phyloP scores from a whole-genome alignment of 139 green algal species.

The Prasinococcaceae sp. region DNA sequence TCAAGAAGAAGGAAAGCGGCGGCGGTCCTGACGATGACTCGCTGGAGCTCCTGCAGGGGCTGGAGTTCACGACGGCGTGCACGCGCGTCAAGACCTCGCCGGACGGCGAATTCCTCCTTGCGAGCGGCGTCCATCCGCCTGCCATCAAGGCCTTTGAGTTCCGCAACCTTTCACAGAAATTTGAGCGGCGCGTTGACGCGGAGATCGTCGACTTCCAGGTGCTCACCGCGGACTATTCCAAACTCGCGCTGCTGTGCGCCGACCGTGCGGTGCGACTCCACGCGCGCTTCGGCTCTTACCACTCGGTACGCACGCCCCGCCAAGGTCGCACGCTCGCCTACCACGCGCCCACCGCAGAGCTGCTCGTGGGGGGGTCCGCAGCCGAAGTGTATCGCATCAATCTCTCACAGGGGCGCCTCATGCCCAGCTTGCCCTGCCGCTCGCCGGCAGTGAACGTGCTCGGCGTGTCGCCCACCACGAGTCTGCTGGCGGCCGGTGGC shows the following conservation, averaged over 20 bases:
- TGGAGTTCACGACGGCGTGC: conserved; percentile 63
- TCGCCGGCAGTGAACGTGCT: conserved; percentile 59
- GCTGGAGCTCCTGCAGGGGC: conserved; percentile 67
- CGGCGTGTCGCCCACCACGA: conserved; percentile 9
- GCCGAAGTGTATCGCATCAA: conserved; percentile 71
- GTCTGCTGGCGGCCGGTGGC: conserved; percentile 52
- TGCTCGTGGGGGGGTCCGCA: conserved; percentile 59
- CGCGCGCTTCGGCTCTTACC: conserved; percentile 78
- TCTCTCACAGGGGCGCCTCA: conserved; percentile 65
- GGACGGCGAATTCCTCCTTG: conserved; percentile 76
- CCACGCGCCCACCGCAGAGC: conserved; percentile 47
- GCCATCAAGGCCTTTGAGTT: conserved; percentile 63
- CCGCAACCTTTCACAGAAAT: conserved; percentile 85
- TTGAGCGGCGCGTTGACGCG: conserved; percentile 80
- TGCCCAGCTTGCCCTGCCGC: conserved; percentile 44
- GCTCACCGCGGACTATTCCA: conserved; percentile 86
- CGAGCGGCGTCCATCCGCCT: conserved; percentile 61
- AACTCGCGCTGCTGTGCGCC: conserved; percentile 78
- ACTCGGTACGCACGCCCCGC: conserved; percentile 46
- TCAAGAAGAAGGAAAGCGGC: neutral
- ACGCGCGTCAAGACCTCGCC: conserved; percentile 68
- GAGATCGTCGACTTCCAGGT: conserved; percentile 90
- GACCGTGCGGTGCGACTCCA: conserved; percentile 80
- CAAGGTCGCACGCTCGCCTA: conserved; percentile 52
- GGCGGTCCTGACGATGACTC: conserved; percentile 1